phyloP scores from a whole-genome alignment of 345 rosid species.

The Aethionema arabicum region DNA sequence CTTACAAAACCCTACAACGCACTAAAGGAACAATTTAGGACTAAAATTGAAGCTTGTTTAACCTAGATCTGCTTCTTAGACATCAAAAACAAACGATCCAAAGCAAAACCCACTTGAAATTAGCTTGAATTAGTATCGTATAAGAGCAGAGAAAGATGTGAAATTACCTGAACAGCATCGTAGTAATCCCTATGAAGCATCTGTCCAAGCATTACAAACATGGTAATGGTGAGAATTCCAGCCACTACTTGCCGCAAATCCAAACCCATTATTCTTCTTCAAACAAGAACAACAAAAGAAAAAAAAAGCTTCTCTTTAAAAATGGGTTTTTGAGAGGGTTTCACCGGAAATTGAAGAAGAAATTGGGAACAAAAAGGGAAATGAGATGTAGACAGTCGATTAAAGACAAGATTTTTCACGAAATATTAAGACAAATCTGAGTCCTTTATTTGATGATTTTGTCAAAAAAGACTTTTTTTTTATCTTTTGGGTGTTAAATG shows the following conservation, averaged over 20 bases:
- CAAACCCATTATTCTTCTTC: constrained; percentile 53
- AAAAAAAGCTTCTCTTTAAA: background rate
- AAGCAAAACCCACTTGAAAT: constrained; percentile 18
- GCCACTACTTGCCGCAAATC: constrained; percentile 95
- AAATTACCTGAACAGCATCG: constrained; percentile 60
- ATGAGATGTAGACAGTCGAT: background rate
- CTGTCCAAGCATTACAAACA: constrained; percentile 90
- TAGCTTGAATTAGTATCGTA: constrained; percentile 21
- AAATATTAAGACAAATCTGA: constrained; percentile 21
- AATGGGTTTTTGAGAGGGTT: constrained; percentile 24
- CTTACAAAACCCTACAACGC: constrained; percentile 3
- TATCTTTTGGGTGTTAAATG: constrained; percentile 14
- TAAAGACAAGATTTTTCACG: constrained; percentile 20
- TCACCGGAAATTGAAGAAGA: constrained; percentile 33
- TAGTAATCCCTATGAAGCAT: constrained; percentile 92
- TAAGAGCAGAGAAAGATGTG: background rate
- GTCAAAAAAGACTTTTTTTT: constrained; percentile 20
- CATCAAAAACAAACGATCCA: background rate
- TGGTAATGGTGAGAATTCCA: constrained; percentile 71
- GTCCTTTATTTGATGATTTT: constrained; percentile 28
- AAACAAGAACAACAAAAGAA: too few relatives aligned
- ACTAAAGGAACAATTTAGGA: too few relatives aligned
- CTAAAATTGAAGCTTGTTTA: background rate
- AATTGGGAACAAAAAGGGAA: background rate
- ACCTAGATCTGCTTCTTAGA: constrained; percentile 17